A percentile compares a stretch with the other conserved stretches of the same genome.
These are phyloP conservation scores for Dactylonectria macrodidyma DNA, from an alignment of 2,329 filamentous ascomycete genomes.

Conservation along the genomic window DNA sequence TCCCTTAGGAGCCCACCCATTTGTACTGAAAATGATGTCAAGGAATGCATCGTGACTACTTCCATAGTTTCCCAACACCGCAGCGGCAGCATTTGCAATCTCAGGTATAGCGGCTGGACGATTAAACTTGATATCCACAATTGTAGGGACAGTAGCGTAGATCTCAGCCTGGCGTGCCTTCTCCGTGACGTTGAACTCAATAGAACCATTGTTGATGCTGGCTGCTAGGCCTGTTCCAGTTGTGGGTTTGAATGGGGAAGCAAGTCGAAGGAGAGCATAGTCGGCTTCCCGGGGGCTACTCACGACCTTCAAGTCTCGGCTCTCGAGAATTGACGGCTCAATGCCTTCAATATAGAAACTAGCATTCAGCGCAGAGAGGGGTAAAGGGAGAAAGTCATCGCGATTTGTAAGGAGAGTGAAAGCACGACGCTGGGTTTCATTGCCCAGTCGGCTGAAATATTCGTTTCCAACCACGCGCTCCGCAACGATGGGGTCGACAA, in stretches of 20 bases:
- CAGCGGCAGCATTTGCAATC: conserved; percentile 54
- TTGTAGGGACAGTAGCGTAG: conserved; percentile 55
- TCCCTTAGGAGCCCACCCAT: conserved; percentile 34
- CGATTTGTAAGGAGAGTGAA: conserved; percentile 48
- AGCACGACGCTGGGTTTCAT: conserved; percentile 46
- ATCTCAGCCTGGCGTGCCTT: conserved; percentile 49
- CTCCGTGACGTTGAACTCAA: conserved; percentile 54
- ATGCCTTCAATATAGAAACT: conserved; percentile 43
- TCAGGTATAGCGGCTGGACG: conserved; percentile 60
- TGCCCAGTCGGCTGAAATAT: conserved; percentile 54
- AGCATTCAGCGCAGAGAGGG: conserved; percentile 3
- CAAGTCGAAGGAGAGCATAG: conserved; percentile 56
- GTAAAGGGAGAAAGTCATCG: conserved; percentile 36
- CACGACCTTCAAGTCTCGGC: conserved; percentile 49
- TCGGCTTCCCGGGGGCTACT: conserved; percentile 55
- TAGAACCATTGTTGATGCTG: conserved; percentile 54
- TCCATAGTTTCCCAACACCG: conserved; percentile 58
- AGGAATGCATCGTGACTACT: conserved; percentile 57
- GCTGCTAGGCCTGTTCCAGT: conserved; percentile 51
- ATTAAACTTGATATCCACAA: conserved; percentile 60
- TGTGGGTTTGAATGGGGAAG: conserved; percentile 53
- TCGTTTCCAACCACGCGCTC: conserved; percentile 59
- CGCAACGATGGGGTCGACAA: conserved; percentile 61
- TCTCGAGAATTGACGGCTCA: conserved; percentile 32
- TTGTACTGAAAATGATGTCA: conserved; percentile 57